Base-by-base conservation (phyloP, 1,139 yeast species). In the Yamadazyma triangularis region DNA sequence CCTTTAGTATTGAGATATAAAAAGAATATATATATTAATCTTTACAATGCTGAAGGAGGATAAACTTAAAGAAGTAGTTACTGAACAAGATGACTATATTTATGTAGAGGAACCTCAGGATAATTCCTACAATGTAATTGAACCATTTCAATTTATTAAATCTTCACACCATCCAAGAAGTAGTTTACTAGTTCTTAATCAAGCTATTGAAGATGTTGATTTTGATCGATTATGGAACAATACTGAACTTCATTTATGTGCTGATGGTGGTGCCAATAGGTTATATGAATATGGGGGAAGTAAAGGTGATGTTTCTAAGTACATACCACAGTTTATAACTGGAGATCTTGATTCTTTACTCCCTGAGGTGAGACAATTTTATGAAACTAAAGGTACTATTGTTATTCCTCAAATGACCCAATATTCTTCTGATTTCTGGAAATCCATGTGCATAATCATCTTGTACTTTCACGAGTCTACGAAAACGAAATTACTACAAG, bases 191-290 rank as follows among this genome's bases (percentile, higher is more conserved):
- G 59, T 83, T 0, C 56, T 82, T 31, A 83, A 83, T 48, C 88
- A 79, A 50, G 54, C 63, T 11, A 66, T 61, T 23, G 38, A 38
- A 3, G 29, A 47, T 32, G 37, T 55, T 8, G 43, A 70, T 20
- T 65, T 87, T 29, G 39, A 38, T 3, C 48, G 55, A 14, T 47
- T 85, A 4, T 91, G 96, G 96, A 32, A 51, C 2, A 46, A 59
- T 21, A 70, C 83, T 21, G 41, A 53, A 2, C 32, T 82, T 2
- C 74, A 64, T 28, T 70, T 88, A 0, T 88, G 96, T 53, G 96
- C 95, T 1, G 98, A 91, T 56, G 98, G 96, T 4, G 97, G 95
- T 0, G 93, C 96, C 2, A 85, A 88, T 46, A 57, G 76, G 31
- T 60, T 89, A 18, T 73, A 62, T 41, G 70, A 75, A 4, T 72